phyloP scores from a whole-genome alignment of 805 yeast genomes.

The Wickerhamiella parazyma region DNA sequence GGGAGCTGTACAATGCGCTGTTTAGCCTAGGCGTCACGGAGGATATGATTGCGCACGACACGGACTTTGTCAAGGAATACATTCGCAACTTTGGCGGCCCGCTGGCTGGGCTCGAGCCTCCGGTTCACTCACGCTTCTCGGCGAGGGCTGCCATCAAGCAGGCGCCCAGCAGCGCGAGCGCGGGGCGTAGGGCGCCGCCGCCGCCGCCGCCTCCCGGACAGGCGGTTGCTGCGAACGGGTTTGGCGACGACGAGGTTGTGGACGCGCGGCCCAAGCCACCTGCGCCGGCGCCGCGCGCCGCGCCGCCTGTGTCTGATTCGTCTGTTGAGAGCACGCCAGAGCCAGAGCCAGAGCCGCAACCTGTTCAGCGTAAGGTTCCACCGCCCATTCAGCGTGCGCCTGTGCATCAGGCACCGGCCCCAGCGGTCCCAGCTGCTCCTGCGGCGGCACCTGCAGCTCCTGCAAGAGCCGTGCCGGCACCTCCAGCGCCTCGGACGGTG shows the following conservation, averaged over 20 bases:
- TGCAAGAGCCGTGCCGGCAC: not conserved
- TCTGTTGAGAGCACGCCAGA: not conserved
- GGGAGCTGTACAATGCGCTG: constrained; percentile 55
- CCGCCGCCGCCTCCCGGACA: constrained; percentile 28
- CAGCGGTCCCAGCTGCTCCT: not conserved
- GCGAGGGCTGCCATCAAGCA: constrained; percentile 15
- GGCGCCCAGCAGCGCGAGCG: constrained; percentile 10
- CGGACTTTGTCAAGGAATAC: constrained; percentile 69
- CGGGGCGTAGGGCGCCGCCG: constrained; percentile 22
- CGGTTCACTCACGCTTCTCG: constrained; percentile 47
- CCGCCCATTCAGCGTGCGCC: not conserved
- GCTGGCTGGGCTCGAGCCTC: constrained; percentile 72
- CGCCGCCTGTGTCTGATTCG: not conserved
- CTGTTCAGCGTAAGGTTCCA: not conserved
- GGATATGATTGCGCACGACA: constrained; percentile 78
- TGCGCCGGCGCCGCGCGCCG: constrained; percentile 8
- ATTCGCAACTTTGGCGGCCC: constrained; percentile 65
- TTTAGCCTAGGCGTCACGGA: constrained; percentile 70
- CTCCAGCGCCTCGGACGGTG: not conserved
- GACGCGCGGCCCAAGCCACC: constrained; percentile 1
- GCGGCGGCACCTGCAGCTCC: not conserved
- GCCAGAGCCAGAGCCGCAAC: not conserved
- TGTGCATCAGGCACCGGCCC: constrained; percentile 1
- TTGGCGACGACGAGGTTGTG: not conserved
- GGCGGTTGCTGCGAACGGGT: not conserved